Evolutionary conservation across 768 basidiomycete genomes (phyloP).

Genomic region (Terana coerulea): DNA sequence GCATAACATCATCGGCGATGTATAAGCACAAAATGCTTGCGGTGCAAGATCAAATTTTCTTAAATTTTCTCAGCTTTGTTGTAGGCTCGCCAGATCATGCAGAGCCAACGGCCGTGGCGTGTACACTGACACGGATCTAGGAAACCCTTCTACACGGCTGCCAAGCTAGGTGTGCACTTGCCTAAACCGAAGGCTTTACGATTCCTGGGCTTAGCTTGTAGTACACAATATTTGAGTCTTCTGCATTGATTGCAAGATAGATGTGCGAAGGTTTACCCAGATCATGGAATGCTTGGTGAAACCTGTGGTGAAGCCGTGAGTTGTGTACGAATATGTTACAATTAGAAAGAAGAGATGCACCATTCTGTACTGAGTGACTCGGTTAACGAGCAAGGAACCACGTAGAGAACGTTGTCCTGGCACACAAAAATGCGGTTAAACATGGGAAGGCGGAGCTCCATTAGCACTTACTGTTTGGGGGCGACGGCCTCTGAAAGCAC

Average conservation of each 20-base stretch:
- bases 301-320: constrained; percentile 34
- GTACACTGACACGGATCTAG: neutral
- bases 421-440: constrained; percentile 2
- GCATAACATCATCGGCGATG: no score
- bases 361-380: constrained; percentile 63
- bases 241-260: constrained; percentile 67
- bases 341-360: constrained; percentile 21
- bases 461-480: constrained; percentile 41
- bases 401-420: constrained; percentile 43
- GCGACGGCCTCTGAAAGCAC: constrained; percentile 55
- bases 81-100: no score
- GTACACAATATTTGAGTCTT: constrained; percentile 82
- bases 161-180: no score
- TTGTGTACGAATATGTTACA: neutral
- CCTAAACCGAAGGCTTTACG: constrained; percentile 61
- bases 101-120: no score
- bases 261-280: constrained; percentile 47
- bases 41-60: no score
- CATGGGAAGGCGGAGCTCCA: neutral
- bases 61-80: no score
- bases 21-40: no score
- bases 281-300: constrained; percentile 51
- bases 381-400: constrained; percentile 65
- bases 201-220: constrained; percentile 79
- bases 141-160: neutral